Base-by-base conservation (phyloP, 192 early-diverging fungal species). In the Entomortierella parvispora region DNA sequence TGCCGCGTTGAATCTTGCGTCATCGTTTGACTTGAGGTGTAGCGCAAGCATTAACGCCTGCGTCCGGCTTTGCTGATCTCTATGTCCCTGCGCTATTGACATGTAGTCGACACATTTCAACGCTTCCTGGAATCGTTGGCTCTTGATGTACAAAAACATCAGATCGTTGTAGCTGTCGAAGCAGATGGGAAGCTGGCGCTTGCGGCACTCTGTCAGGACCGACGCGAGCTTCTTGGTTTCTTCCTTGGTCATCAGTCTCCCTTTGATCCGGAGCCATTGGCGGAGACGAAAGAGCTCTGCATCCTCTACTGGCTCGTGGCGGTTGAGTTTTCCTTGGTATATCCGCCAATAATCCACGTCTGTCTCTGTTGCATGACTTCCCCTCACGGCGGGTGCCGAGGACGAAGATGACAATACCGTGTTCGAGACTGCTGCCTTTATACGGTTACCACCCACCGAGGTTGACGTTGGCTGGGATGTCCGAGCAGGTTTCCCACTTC, bases 1-100 rank as follows among this genome's bases (percentile, higher is more conserved):
- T 17, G 67, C 15, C 40, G 22, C 47, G 44, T 76, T 34, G 2
- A 76, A 44, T 10, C 10, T 26, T 9, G 11, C 10, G 5, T 62
- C 47, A 6, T 77, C 34, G 5, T 61, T 65, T n/a, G 47, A 63
- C 61, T 68, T 77, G 55, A 77, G 46, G 37, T 77, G 33, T 60
- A 77, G 58, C 9, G 74, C 74, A 34, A 77, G 23, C 6, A 63
- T 33, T 8, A 77, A 48, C 3, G 74, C 55, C 25, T 63, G 29
- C 2, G 49, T 58, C 1, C 65, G 32, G 14, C 51, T 60, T 7
- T 44, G 47, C 46, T 37, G 10, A 1, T 17, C 3, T 28, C 26
- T 1, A 26, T 5, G 11, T 61, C 32, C 22, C 50, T 47, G 34
- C 50, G 29, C 53, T 9, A 57, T 37, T 4, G 45, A 9, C 42